A percentile compares a stretch with the other conserved stretches of the same genome.
phyloP scores from a whole-genome alignment of 768 basidiomycete species.

The Royoungia palumana region DNA sequence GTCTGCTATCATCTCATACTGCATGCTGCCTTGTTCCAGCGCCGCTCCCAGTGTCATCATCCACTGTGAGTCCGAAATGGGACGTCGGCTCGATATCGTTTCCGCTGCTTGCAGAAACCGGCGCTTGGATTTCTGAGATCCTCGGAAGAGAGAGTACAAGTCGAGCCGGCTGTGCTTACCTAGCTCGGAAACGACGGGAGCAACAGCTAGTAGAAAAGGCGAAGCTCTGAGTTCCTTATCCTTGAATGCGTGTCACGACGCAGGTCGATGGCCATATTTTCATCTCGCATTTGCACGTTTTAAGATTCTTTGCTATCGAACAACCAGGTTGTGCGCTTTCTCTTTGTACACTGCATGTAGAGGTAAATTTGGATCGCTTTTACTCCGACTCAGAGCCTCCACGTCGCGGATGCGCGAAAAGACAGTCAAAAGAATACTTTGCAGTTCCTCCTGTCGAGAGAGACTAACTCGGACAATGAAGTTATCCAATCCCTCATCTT shows the following conservation, averaged over 20 bases:
- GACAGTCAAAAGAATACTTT: too few relatives aligned
- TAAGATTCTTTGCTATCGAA: too few relatives aligned
- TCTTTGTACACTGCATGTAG: too few relatives aligned
- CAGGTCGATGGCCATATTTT: neutral
- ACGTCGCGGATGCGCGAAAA: too few relatives aligned
- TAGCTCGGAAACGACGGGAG: constrained; percentile 47
- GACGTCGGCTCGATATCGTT: constrained; percentile 50
- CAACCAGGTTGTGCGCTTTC: too few relatives aligned
- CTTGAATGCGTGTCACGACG: neutral
- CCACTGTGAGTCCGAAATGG: constrained; percentile 17
- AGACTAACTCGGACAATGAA: too few relatives aligned
- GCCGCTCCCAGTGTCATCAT: neutral
- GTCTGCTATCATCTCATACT: neutral
- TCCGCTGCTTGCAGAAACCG: constrained; percentile 67
- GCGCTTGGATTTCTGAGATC: constrained; percentile 75
- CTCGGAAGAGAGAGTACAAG: constrained; percentile 70
- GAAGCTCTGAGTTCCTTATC: constrained; percentile 4
- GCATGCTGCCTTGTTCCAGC: neutral
- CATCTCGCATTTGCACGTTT: too few relatives aligned
- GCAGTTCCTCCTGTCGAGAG: too few relatives aligned
- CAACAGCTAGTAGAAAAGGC: constrained; percentile 18
- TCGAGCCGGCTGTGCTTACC: constrained; percentile 70
- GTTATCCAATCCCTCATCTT: too few relatives aligned
- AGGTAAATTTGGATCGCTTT: too few relatives aligned
- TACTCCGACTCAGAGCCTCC: too few relatives aligned